These are phyloP conservation scores for Microbotryum intermedium DNA, from an alignment of 1,284 basidiomycete genomes.

Conservation along the genomic window DNA sequence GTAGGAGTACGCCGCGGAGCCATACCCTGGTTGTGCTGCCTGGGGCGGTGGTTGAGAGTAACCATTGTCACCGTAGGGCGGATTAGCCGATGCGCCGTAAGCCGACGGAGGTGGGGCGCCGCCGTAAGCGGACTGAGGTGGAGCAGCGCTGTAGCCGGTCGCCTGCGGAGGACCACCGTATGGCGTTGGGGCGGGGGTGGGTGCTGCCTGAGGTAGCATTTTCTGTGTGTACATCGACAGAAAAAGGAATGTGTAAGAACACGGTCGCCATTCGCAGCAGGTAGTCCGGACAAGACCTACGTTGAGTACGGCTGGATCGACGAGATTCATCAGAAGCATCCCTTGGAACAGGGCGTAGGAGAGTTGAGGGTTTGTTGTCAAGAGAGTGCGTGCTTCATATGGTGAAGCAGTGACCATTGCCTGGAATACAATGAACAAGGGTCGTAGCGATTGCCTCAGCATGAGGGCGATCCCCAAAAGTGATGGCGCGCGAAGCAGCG, in stretches of 20 bases:
- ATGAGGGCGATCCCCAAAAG: too few relatives aligned
- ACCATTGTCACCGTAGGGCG: background rate
- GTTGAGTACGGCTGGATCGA: slow-evolving; percentile 76
- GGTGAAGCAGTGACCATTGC: slow-evolving; percentile 83
- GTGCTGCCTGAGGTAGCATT: slow-evolving; percentile 47
- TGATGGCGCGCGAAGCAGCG: background rate
- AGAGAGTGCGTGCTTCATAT: slow-evolving; percentile 73
- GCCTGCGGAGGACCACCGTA: slow-evolving; percentile 2
- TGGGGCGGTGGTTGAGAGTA: slow-evolving; percentile 10
- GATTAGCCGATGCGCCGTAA: background rate
- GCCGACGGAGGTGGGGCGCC: slow-evolving; percentile 7
- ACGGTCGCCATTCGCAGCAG: background rate
- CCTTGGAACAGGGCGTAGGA: slow-evolving; percentile 96
- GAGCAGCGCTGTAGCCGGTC: slow-evolving; percentile 5
- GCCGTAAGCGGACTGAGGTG: slow-evolving; percentile 5
- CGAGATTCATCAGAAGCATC: slow-evolving; percentile 86
- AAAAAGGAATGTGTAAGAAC: background rate
- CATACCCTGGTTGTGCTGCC: slow-evolving; percentile 20
- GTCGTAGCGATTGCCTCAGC: background rate
- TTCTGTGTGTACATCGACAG: slow-evolving; percentile 41
- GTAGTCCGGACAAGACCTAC: slow-evolving; percentile 31
- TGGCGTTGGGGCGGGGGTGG: background rate
- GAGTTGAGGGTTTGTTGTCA: slow-evolving; percentile 79
- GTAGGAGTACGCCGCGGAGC: background rate
- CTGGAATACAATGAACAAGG: slow-evolving; percentile 41